Base-by-base conservation (phyloP, 176 grass and related monocot species). In the Luzula sylvatica region DNA sequence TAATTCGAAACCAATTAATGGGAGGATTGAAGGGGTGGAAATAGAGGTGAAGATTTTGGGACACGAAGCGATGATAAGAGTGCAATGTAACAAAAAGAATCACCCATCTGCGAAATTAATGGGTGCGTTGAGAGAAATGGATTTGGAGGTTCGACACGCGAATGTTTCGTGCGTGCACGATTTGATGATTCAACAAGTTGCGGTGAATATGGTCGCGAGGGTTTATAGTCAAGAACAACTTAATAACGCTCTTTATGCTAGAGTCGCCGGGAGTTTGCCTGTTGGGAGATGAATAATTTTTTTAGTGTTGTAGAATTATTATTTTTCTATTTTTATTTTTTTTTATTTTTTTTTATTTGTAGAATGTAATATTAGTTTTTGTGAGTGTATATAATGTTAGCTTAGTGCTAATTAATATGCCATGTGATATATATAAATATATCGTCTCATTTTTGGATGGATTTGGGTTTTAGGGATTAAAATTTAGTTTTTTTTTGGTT, bases 101-200 rank as follows among this genome's bases (percentile, higher is more conserved):
- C 92, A 96, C 64, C 92, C 84, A 8, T 72, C 81, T 1, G 81
- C 92, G 32, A 56, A 76, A 54, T 61, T 86, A 15, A 86, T 89
- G 92, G 48, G 53, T 15, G 85, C 78, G 53, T 66, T 96, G 50
- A 72, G 73, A 58, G 73, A 80, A 46, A 84, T 96, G 11, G 78
- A 96, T 68, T 65, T 96, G 4, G 85, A 96, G 56, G 81, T 98
- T n/a, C 73, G 74, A 70, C 80, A 82, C 47, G 85, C 85, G 16
- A 98, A 82, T 44, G 81, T 98, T 15, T 98, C 92, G 0, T 86
- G 78, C 3, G 80, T 83, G 9, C 82, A 86, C 44, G 92, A 96
- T 65, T 71, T 96, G 46, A 89, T 96, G 85, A 82, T 96, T 65
- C 92, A 96, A 75, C 92, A 96, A 72, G 72, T 87, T 0, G 77